Percentiles rank a stretch among this genome's conserved stretches.
These are phyloP conservation scores for Volvox reticuliferus DNA, from an alignment of 139 green algal species.

Conservation along the genomic window DNA sequence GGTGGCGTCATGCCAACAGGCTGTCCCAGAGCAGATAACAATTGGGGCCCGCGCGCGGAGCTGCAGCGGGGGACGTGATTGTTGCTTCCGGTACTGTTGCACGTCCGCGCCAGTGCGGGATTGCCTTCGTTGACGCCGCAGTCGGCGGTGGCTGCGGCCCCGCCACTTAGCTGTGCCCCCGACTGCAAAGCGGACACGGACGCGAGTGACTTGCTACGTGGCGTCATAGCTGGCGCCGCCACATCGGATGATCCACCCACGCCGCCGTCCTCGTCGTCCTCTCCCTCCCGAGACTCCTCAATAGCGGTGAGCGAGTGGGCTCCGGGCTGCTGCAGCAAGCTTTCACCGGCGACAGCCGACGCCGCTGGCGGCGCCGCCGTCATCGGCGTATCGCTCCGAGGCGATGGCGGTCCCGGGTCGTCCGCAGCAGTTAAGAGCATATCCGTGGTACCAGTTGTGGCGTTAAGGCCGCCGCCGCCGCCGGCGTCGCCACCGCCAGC, in stretches of 20 bases:
- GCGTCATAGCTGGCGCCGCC: neutral
- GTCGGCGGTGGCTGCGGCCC: neutral
- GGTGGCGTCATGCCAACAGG: conserved; percentile 3
- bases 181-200: neutral
- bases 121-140: neutral
- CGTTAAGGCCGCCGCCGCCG: conserved; percentile 26
- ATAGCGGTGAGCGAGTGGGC: conserved; percentile 24
- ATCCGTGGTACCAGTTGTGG: neutral
- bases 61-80: neutral
- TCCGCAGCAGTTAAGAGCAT: neutral
- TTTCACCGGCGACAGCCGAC: neutral
- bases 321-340: neutral
- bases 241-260: neutral
- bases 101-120: neutral
- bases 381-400: conserved; percentile 17
- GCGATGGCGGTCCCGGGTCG: conserved; percentile 24
- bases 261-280: neutral
- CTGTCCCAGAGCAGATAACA: no score
- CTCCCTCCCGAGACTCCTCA: conserved; percentile 22
- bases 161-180: neutral
- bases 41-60: neutral
- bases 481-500: neutral
- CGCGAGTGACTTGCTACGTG: conserved; percentile 18
- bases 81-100: conserved; percentile 23
- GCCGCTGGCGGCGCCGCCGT: neutral